These are phyloP conservation scores for Fremontodendron californicum DNA, from an alignment of 345 rosid genomes.

Conservation along the genomic window DNA sequence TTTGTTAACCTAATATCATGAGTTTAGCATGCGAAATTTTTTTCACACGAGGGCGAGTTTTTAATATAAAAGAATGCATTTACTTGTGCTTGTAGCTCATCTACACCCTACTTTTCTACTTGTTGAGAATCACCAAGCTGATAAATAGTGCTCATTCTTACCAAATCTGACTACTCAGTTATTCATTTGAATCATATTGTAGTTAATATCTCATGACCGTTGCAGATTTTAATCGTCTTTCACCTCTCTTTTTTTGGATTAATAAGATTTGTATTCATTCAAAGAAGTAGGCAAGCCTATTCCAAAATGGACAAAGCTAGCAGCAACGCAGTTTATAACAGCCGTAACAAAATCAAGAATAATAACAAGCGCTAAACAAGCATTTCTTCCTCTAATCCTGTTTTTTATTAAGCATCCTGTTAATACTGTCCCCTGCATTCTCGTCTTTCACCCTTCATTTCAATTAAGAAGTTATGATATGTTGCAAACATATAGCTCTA, in stretches of 20 bases:
- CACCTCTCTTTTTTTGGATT: neutral
- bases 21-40: neutral
- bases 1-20: conserved; percentile 1
- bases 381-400: neutral
- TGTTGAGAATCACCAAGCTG: neutral
- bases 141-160: neutral
- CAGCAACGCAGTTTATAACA: neutral
- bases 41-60: too few species aligned
- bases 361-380: neutral
- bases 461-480: neutral
- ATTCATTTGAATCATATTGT: neutral
- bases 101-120: neutral
- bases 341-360: neutral
- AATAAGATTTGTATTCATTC: neutral
- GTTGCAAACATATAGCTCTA: neutral
- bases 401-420: neutral
- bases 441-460: neutral
- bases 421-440: neutral
- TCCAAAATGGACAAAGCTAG: neutral
- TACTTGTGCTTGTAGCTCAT: neutral
- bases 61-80: neutral
- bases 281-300: neutral
- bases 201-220: neutral
- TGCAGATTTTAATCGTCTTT: neutral
- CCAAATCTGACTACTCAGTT: neutral